Evolutionary conservation across 2,329 filamentous ascomycete species (phyloP).

Genomic region (Emergomyces pasteurianus): DNA sequence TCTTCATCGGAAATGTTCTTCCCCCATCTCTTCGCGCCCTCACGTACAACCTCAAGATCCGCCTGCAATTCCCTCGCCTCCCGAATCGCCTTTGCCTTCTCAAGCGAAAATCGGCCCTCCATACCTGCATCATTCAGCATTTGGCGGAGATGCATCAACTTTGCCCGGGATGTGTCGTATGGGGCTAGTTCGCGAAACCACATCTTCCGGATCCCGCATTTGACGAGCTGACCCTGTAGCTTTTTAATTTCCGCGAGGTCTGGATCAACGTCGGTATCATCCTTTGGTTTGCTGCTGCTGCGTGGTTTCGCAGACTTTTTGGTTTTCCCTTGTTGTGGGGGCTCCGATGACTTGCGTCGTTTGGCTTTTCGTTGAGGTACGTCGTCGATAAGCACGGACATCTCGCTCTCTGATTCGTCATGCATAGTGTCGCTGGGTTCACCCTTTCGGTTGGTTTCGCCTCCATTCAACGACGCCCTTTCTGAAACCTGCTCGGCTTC

Average conservation of each 20-base stretch:
- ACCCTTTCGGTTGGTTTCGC: slow-evolving; percentile 15
- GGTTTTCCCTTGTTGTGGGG: slow-evolving; percentile 10
- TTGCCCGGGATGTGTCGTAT: slow-evolving; percentile 60
- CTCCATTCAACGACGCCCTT: slow-evolving; percentile 5
- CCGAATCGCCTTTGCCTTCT: slow-evolving; percentile 76
- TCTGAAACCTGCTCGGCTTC: slow-evolving; percentile 6
- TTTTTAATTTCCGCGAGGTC: slow-evolving; percentile 75
- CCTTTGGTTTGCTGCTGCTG: slow-evolving; percentile 26
- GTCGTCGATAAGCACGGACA: slow-evolving; percentile 71
- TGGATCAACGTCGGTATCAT: slow-evolving; percentile 41
- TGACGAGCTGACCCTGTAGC: slow-evolving; percentile 71
- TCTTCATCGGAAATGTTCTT: slow-evolving; percentile 34
- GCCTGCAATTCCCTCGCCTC: slow-evolving; percentile 72
- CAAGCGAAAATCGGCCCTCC: slow-evolving; percentile 74
- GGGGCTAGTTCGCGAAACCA: slow-evolving; percentile 77
- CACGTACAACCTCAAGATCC: slow-evolving; percentile 73
- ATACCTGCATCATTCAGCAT: slow-evolving; percentile 78
- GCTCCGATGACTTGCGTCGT: not conserved
- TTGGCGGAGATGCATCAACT: slow-evolving; percentile 66
- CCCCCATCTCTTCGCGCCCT: slow-evolving; percentile 73
- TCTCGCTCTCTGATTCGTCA: slow-evolving; percentile 47
- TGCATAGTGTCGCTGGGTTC: slow-evolving; percentile 31
- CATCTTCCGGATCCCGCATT: slow-evolving; percentile 85
- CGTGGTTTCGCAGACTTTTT: slow-evolving; percentile 15
- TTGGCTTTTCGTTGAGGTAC: slow-evolving; percentile 37